A percentile compares a stretch with the other conserved stretches of the same genome.
Conservation (phyloP, 2,329 filamentous ascomycete genomes). For the Pseudogymnoascus sp. region DNA sequence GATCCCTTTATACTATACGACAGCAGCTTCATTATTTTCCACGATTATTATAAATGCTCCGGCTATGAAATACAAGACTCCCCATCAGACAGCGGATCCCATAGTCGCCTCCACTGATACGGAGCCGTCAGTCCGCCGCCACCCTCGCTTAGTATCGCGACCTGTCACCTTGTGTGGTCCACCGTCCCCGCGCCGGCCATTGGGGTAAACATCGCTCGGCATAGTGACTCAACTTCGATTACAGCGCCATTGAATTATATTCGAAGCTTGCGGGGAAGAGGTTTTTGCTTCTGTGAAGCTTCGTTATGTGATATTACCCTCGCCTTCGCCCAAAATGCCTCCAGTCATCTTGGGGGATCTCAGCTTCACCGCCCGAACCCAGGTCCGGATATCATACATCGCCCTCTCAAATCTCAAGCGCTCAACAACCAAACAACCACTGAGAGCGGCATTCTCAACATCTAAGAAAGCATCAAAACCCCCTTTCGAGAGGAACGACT, state of each 20-base stretch:
- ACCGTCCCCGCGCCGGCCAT: not conserved
- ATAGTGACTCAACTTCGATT: not conserved
- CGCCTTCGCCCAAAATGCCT: slow-evolving; percentile 1
- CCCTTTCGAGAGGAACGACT: slow-evolving; percentile 47
- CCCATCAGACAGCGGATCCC: not conserved
- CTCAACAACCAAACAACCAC: not conserved
- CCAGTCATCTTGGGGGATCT: slow-evolving; percentile 25
- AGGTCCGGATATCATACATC: slow-evolving; percentile 35
- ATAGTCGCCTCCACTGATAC: not conserved
- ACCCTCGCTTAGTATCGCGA: not conserved
- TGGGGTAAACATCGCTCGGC: not conserved
- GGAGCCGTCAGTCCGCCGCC: not conserved
- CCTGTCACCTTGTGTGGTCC: slow-evolving; percentile 7
- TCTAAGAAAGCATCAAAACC: slow-evolving; percentile 29
- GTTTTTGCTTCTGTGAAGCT: not conserved
- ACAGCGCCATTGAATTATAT: not conserved
- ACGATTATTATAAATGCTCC: not conserved
- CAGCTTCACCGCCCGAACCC: slow-evolving; percentile 20
- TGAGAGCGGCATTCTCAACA: slow-evolving; percentile 24
- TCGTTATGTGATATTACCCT: slow-evolving; percentile 4
- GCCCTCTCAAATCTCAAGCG: slow-evolving; percentile 28
- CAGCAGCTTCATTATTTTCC: not conserved
- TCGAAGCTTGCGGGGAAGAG: not conserved
- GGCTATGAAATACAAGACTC: not conserved
- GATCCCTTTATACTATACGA: not conserved